phyloP scores from a whole-genome alignment of 495 filamentous ascomycete species.

The Entonaema liquescens region DNA sequence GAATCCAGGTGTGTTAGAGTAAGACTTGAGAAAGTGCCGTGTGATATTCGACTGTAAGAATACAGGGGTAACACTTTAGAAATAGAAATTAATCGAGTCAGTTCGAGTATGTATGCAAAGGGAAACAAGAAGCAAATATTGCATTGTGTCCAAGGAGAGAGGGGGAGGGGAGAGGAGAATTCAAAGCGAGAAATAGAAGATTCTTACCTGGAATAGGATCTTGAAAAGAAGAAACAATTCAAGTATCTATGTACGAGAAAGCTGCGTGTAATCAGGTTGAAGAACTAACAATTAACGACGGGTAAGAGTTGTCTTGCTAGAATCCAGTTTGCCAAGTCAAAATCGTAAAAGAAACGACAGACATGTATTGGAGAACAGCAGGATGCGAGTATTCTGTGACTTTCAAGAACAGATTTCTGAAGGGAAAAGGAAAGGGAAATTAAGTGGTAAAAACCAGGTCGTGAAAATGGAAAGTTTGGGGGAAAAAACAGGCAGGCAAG shows the following conservation, averaged over 20 bases:
- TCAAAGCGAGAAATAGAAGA: too few relatives aligned
- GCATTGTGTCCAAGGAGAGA: background rate
- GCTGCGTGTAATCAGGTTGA: too few relatives aligned
- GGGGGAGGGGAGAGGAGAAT: too few relatives aligned
- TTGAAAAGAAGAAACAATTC: too few relatives aligned
- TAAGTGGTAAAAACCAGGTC: background rate
- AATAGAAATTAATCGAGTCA: background rate
- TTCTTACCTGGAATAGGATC: too few relatives aligned
- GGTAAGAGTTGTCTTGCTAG: background rate
- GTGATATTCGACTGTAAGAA: too few relatives aligned
- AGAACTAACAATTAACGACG: background rate
- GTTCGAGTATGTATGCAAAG: background rate
- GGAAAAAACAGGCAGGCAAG: background rate
- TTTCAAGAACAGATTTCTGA: background rate
- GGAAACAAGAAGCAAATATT: background rate
- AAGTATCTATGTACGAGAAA: too few relatives aligned
- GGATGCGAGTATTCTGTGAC: background rate
- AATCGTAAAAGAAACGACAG: background rate
- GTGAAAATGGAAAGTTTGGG: background rate
- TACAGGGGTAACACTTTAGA: background rate
- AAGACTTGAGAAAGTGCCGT: too few relatives aligned
- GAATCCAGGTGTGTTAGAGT: too few relatives aligned
- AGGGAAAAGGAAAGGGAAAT: background rate
- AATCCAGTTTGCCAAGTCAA: background rate
- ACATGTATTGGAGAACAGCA: background rate